Base-by-base conservation (phyloP, 2,329 filamentous ascomycete species). In the Phyllosticta citriasiana region DNA sequence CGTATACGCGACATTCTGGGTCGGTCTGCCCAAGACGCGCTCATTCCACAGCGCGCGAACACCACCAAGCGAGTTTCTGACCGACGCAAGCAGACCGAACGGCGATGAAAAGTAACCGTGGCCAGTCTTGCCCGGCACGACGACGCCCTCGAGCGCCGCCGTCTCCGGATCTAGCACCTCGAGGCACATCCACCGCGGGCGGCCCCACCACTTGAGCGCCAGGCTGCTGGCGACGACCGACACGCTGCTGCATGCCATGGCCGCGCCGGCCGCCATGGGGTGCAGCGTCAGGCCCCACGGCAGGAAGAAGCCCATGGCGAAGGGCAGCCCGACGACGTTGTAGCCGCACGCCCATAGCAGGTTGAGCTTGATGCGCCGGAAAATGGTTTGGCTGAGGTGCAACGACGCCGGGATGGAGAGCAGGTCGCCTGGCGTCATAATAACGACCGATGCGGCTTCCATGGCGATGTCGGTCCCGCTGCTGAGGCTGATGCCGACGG, bases 401-500 rank as follows among this genome's bases (percentile, higher is more conserved):
- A 99, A 83, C 14, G 89, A 86, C 0, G 91, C 88, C 0, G 94
- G 89, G n/a, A 99, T 91, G 68, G 93, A 89, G 78, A 97, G 89
- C 3, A 99, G 82, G 68, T 97, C 88, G 65, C 91, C 88, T 0
- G 90, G 89, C 2, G 88, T 86, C 93, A 99, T 99, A 60, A 99
- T 85, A 16, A 99, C 94, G 19, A 99, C 85, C 68, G 96, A 91
- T 0, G 94, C 94, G 0, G 94, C 94, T 77, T 97, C 94, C 85
- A 99, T 96, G 57, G 94, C 94, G 1, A 99, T 93, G 71, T 97
- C 94, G 0, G 94, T 97, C 61, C 94, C 94, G 7, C 87, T 91
- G 4, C 90, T 84, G 74, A 99, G 90, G 62, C 92, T 92, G 66
- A 99, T 96, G 65, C 94, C 94, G 27, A 97, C 86, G 67, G 96